Evolutionary conservation across 768 basidiomycete species (phyloP).

Genomic region (Infundibulicybe gibba): DNA sequence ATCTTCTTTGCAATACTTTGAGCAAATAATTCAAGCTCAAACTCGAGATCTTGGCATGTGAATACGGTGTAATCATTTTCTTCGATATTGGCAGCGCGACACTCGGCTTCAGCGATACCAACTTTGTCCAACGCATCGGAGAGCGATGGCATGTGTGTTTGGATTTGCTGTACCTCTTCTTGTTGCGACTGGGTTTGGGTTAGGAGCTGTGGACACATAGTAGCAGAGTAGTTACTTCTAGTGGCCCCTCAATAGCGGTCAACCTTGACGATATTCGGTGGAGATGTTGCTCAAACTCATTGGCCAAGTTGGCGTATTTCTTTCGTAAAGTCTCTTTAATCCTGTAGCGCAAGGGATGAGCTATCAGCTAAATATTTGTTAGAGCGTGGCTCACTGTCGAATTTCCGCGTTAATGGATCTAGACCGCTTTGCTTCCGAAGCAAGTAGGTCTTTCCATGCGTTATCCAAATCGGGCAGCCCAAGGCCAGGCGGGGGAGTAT

Average conservation of each 20-base stretch:
- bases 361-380: conserved; percentile 1
- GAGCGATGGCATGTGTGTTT: conserved; percentile 64
- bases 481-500: conserved; percentile 73
- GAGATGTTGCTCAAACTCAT: conserved; percentile 69
- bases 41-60: conserved; percentile 83
- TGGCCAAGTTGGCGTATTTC: conserved; percentile 74
- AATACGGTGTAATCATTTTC: conserved; percentile 96
- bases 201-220: background rate
- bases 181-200: conserved; percentile 60
- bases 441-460: conserved; percentile 71
- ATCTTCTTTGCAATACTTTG: conserved; percentile 86
- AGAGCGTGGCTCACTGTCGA: conserved; percentile 58
- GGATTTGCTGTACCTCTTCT: conserved; percentile 57
- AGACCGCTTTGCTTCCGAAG: conserved; percentile 73
- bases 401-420: conserved; percentile 87
- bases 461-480: conserved; percentile 69
- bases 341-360: conserved; percentile 33
- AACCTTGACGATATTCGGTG: conserved; percentile 67
- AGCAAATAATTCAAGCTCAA: conserved; percentile 80
- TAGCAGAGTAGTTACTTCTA: conserved; percentile 56
- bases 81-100: conserved; percentile 86
- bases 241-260: conserved; percentile 68
- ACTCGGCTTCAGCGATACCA: conserved; percentile 66
- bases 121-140: conserved; percentile 55
- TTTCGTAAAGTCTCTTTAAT: conserved; percentile 81